These are phyloP conservation scores for Penium margaritaceum DNA, from an alignment of 139 green algal species.

Conservation along the genomic window DNA sequence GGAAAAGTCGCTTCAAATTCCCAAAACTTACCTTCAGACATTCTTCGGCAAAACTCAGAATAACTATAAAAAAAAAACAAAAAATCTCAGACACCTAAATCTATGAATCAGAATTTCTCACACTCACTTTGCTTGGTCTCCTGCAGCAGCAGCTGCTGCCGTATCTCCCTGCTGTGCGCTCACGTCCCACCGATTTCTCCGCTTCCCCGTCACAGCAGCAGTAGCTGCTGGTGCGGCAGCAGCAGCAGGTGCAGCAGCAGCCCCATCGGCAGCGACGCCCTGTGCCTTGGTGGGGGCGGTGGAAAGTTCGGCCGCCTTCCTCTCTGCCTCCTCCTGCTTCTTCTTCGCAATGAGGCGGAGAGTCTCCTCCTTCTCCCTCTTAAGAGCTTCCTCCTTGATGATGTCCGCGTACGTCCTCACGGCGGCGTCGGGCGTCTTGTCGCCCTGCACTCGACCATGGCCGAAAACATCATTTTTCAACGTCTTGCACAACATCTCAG, in stretches of 20 bases:
- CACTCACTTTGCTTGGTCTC: conserved; percentile 42
- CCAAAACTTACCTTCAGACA: too few relatives aligned
- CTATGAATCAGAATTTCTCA: too few relatives aligned
- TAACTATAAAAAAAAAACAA: too few relatives aligned
- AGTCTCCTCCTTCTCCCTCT: conserved; percentile 83
- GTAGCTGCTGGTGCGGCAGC: conserved; percentile 19
- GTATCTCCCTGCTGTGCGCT: too few relatives aligned
- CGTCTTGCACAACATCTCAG: too few relatives aligned
- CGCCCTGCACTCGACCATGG: too few relatives aligned
- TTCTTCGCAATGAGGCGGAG: conserved; percentile 80
- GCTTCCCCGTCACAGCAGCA: conserved; percentile 51
- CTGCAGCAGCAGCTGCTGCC: not conserved
- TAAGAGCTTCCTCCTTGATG: conserved; percentile 72
- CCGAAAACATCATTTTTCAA: too few relatives aligned
- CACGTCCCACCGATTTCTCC: conserved; percentile 79
- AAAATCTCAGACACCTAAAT: too few relatives aligned
- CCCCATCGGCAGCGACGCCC: conserved; percentile 20
- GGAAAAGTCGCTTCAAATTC: too few relatives aligned
- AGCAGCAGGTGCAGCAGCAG: conserved; percentile 34
- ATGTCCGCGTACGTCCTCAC: conserved; percentile 82
- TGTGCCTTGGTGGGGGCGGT: conserved; percentile 56
- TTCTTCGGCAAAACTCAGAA: too few relatives aligned
- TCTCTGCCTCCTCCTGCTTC: conserved; percentile 60
- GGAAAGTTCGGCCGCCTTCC: conserved; percentile 19
- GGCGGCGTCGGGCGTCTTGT: conserved; percentile 67